Base-by-base conservation (phyloP, 2,329 filamentous ascomycete species). In the Pestalotiopsis sp. region DNA sequence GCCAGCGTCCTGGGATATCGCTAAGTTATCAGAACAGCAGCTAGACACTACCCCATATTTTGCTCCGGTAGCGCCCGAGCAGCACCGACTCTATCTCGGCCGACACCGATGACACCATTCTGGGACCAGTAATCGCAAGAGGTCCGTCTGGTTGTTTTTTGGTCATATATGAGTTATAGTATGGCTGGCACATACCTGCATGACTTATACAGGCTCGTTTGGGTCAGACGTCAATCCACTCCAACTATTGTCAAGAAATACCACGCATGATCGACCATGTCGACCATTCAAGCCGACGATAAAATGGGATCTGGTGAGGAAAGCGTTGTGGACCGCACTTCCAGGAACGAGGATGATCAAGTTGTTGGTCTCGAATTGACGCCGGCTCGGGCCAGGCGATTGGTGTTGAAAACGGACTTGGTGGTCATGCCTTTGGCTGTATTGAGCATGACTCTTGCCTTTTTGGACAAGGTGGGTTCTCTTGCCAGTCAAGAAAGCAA, bases 361-460 rank as follows among this genome's bases (percentile, higher is more conserved):
- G 45, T 52, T 3, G 1, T n/a, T 14, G 20, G 20, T n/a, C 45
- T 9, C 4, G n/a, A 52, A 52, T 31, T 68, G 13, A 70, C 49
- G 63, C 45, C 66, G 12, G 70, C 69, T 2, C 57, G 69, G 41
- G 68, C 66, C 56, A 45, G 71, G 13, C 67, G 68, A n/a, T 31
- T 73, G 14, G n/a, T 67, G 6, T 57, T 69, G 45, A 73, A 73
- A 68, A 73, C 70, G 17, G 71, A 73, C 23, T 45, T 71, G 14
- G 70, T 73, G 1, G 69, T 73, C 13, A 68, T 72, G 59, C 71
- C 71, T 1, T 66, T 69, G 38, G 65, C 65, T 20, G 64, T 73
- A 1, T 59, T 73, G 57, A 68, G 66, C 61, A 73, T 73, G 71
- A 73, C 71, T 3, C 65, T 73, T 5, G 71, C 71, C 1, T 73